Percentiles rank a stretch among this genome's conserved stretches.
phyloP scores from a whole-genome alignment of 2,329 filamentous ascomycete species.

The Hypomyces rosellus region DNA sequence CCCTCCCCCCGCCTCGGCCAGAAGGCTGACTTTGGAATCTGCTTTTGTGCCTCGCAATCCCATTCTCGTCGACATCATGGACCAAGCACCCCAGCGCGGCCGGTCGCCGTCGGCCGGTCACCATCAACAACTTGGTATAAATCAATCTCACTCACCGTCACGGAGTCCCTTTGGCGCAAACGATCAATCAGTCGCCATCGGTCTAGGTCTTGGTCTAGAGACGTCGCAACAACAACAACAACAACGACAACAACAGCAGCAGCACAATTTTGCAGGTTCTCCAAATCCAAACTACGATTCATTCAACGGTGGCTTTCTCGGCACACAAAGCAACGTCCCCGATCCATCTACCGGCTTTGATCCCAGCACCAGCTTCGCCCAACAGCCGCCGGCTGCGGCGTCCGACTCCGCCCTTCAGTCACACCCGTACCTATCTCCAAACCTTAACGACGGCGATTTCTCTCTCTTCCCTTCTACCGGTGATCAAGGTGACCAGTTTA shows the following conservation, averaged over 20 bases:
- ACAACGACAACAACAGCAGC: slow-evolving; percentile 33
- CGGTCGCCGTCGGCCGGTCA: slow-evolving; percentile 57
- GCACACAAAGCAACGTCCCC: slow-evolving; percentile 35
- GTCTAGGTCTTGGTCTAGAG: slow-evolving; percentile 50
- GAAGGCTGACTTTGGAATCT: slow-evolving; percentile 39
- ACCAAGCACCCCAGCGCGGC: slow-evolving; percentile 40
- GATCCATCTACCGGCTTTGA: slow-evolving; percentile 34
- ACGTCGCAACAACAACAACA: slow-evolving; percentile 43
- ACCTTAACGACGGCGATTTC: slow-evolving; percentile 53
- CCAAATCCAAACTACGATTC: slow-evolving; percentile 35
- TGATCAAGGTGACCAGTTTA: slow-evolving; percentile 51
- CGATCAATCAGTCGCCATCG: slow-evolving; percentile 28
- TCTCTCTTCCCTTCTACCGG: slow-evolving; percentile 55
- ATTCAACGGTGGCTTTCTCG: slow-evolving; percentile 43
- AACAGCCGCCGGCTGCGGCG: slow-evolving; percentile 31
- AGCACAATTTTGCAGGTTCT: slow-evolving; percentile 24
- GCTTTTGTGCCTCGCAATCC: slow-evolving; percentile 31
- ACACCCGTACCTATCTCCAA: slow-evolving; percentile 44
- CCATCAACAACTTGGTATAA: slow-evolving; percentile 58
- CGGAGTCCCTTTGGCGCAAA: slow-evolving; percentile 48
- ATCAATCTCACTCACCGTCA: slow-evolving; percentile 59
- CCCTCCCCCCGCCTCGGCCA: slow-evolving; percentile 35
- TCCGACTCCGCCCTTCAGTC: slow-evolving; percentile 34
- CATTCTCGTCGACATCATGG: slow-evolving; percentile 29
- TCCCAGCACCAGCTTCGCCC: slow-evolving; percentile 37